Base-by-base conservation (phyloP, 257 asterid genomes). In the Capsicum rhomboideum region DNA sequence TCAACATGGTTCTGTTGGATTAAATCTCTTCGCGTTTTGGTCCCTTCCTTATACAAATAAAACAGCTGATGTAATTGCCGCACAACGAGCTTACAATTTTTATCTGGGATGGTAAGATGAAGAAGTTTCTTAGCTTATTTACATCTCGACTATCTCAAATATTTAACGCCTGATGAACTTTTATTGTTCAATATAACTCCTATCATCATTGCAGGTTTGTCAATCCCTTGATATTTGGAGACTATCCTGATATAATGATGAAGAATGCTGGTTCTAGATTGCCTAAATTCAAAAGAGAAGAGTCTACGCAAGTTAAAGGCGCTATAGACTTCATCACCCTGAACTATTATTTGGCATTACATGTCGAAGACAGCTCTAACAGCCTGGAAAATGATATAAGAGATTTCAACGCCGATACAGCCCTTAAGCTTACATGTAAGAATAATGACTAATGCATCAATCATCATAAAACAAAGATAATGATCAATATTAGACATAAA, bases 171-270 rank as follows among this genome's bases (percentile, higher is more conserved):
- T 21, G 26, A 52, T 59, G 26, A 52, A 52, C 18, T 4, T 52
- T 1, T 21, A 8, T 59, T 13, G 20, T 42, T 28, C 6, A 6
- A 56, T 37, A 42, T 13, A 28, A 34, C 29, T 9, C 20, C 40
- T 21, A 34, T 14, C n/a, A 20, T 72, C 68, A 10, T 21, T 78
- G 82, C 90, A 92, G 97, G 95, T 85, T 90, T 44, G 42, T 89
- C 23, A 75, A 89, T 89, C 95, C 95, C 7, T 64, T 93, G 83
- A 83, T 91, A 2, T 91, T 84, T 69, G 95, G 95, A 72, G 94
- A 91, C 86, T 93, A 92, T 85, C 97, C 94, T 34, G 94, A 88
- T n/a, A 67, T 44, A 67, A 9, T 93, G 7, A 93, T 89, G 85
- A 83, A 85, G 79, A 85, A 82, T 34, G 95, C 79, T n/a, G 85